A percentile compares a stretch with the other conserved stretches of the same genome.
phyloP scores from a whole-genome alignment of 176 grass and related monocot genomes.

The Pontederia crassipes region DNA sequence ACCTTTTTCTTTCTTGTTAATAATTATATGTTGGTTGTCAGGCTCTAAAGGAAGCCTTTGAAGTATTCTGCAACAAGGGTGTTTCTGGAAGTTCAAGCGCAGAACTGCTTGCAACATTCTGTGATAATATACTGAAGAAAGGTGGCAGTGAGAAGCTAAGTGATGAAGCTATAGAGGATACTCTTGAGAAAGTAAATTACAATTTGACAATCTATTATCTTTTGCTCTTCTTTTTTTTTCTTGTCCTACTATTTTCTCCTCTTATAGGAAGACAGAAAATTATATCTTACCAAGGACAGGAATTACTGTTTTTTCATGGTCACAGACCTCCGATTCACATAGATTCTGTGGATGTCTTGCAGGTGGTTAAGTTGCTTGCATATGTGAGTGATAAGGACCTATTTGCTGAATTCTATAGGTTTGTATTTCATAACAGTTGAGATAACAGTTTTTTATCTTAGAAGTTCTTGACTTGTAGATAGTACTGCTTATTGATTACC shows the following conservation, averaged over 20 bases:
- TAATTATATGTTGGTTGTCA: slow-evolving; percentile 9
- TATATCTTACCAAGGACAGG: not conserved
- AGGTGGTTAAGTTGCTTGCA: slow-evolving; percentile 89
- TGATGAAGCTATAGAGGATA: slow-evolving; percentile 99
- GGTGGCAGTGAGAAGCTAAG: slow-evolving; percentile 94
- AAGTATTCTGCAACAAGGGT: slow-evolving; percentile 95
- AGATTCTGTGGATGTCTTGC: not conserved
- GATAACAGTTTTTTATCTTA: not conserved
- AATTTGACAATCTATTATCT: not conserved
- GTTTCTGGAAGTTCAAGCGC: slow-evolving; percentile 90
- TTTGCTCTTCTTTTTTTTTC: slow-evolving; percentile 9
- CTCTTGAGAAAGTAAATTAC: slow-evolving; percentile 74
- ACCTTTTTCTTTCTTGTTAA: not conserved
- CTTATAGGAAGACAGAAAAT: not conserved
- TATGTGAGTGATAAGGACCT: slow-evolving; percentile 96
- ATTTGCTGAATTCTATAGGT: slow-evolving; percentile 97
- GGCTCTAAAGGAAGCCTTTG: slow-evolving; percentile 96
- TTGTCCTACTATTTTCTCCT: not conserved
- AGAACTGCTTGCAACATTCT: slow-evolving; percentile 84
- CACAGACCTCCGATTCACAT: not conserved
- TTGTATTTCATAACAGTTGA: not conserved
- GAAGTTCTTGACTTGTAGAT: not conserved
- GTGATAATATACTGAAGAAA: slow-evolving; percentile 97
- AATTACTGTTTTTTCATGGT: not conserved
- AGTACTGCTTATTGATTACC: slow-evolving; percentile 1